phyloP scores from a whole-genome alignment of 495 filamentous ascomycete species.

The Podospora appendiculata region DNA sequence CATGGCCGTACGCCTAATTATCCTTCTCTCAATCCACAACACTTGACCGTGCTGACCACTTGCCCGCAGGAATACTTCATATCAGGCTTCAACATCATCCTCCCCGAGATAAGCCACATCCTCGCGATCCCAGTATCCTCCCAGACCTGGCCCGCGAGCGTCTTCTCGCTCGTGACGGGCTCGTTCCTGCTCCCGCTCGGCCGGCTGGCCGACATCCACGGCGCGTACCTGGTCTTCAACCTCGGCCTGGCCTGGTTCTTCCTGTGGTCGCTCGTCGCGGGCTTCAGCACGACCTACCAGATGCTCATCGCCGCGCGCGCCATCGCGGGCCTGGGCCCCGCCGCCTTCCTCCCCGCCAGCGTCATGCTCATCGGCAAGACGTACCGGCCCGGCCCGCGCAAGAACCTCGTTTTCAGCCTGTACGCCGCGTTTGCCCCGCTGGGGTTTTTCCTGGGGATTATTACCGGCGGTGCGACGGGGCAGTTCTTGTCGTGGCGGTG shows the following conservation, averaged over 20 bases:
- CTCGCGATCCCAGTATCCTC: constrained; percentile 57
- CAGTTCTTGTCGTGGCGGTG: constrained; percentile 61
- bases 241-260: constrained; percentile 63
- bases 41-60: too few species aligned
- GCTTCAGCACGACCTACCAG: constrained; percentile 59
- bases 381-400: constrained; percentile 77
- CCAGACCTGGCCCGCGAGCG: constrained; percentile 72
- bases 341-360: constrained; percentile 68
- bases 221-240: constrained; percentile 65
- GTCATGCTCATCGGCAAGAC: constrained; percentile 73
- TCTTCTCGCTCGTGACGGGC: constrained; percentile 67
- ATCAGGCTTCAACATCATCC: constrained; percentile 76
- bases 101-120: constrained; percentile 57
- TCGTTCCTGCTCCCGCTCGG: constrained; percentile 72
- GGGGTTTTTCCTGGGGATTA: constrained; percentile 78
- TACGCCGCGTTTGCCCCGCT: constrained; percentile 72
- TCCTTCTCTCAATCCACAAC: not conserved
- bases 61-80: constrained; percentile 65
- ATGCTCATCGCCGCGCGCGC: constrained; percentile 74
- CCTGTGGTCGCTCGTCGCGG: constrained; percentile 64
- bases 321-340: constrained; percentile 70
- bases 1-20: constrained; percentile 46
- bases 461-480: constrained; percentile 64
- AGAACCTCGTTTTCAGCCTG: constrained; percentile 76
- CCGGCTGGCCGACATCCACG: constrained; percentile 68